Conservation (phyloP, 352 stramenopile genomes). For the Phytopythium ostracodes region DNA sequence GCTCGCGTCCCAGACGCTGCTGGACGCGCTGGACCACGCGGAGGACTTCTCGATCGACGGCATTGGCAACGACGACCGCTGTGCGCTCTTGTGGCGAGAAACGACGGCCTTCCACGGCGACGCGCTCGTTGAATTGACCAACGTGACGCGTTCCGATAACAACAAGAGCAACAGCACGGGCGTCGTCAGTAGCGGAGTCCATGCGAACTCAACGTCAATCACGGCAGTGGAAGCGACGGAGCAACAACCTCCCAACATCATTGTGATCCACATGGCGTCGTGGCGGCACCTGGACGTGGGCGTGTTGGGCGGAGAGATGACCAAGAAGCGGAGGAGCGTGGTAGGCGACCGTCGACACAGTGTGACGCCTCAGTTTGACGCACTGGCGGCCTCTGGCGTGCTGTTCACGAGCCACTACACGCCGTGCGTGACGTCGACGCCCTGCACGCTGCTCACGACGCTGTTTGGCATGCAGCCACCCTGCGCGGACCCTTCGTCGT, state of each 20-base stretch:
- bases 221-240: not conserved
- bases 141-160: slow-evolving; percentile 15
- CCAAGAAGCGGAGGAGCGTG: slow-evolving; percentile 26
- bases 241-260: slow-evolving; percentile 47
- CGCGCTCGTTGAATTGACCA: slow-evolving; percentile 28
- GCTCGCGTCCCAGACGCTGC: slow-evolving; percentile 36
- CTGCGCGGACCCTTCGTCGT: slow-evolving; percentile 56
- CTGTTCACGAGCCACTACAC: slow-evolving; percentile 72
- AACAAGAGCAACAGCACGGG: slow-evolving; percentile 7
- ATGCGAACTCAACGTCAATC: slow-evolving; percentile 3
- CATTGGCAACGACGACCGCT: slow-evolving; percentile 60
- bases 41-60: slow-evolving; percentile 40
- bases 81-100: slow-evolving; percentile 60
- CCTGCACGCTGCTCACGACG: slow-evolving; percentile 58
- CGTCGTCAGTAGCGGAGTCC: not conserved
- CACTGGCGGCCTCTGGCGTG: slow-evolving; percentile 43
- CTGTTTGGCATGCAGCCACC: slow-evolving; percentile 70
- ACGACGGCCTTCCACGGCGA: slow-evolving; percentile 53
- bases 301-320: slow-evolving; percentile 46
- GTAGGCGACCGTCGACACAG: slow-evolving; percentile 25
- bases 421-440: slow-evolving; percentile 56
- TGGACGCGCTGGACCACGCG: slow-evolving; percentile 34
- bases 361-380: slow-evolving; percentile 58
- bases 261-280: slow-evolving; percentile 74
- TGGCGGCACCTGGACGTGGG: slow-evolving; percentile 64